Evolutionary conservation across 306 rosid genomes (phyloP).

Genomic region (Lathyrus oleraceus): DNA sequence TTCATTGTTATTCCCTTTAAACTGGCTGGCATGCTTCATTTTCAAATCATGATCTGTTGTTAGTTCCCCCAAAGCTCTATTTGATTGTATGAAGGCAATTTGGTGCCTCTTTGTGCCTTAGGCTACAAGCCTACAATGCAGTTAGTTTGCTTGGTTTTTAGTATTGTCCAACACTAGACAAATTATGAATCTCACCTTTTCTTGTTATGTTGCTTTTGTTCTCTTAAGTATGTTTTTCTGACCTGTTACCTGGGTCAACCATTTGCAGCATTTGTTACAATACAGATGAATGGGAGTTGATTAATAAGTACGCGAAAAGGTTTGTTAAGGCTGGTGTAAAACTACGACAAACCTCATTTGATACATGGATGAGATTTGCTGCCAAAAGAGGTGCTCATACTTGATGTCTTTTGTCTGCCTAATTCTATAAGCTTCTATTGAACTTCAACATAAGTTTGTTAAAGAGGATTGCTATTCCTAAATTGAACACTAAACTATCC

Average conservation of each 20-base stretch:
- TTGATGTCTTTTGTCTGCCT: constrained; percentile 19
- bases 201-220: neutral
- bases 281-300: constrained; percentile 65
- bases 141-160: constrained; percentile 18
- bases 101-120: neutral
- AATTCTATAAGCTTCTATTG: constrained; percentile 4
- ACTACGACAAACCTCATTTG: constrained; percentile 69
- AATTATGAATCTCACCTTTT: constrained; percentile 8
- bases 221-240: constrained; percentile 32
- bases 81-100: constrained; percentile 17
- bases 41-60: constrained; percentile 8
- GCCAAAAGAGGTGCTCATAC: constrained; percentile 57
- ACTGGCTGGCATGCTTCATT: neutral
- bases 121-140: neutral
- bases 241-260: constrained; percentile 33
- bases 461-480: constrained; percentile 16
- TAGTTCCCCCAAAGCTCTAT: constrained; percentile 4
- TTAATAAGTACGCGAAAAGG: constrained; percentile 66
- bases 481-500: constrained; percentile 14
- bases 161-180: constrained; percentile 9
- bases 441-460: constrained; percentile 11
- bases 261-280: constrained; percentile 81
- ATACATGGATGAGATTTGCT: constrained; percentile 75
- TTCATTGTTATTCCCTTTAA: constrained; percentile 17
- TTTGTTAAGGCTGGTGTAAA: constrained; percentile 77